Base-by-base conservation (phyloP, 768 basidiomycete species). In the Tylopilus plumbeoviolaceoides region DNA sequence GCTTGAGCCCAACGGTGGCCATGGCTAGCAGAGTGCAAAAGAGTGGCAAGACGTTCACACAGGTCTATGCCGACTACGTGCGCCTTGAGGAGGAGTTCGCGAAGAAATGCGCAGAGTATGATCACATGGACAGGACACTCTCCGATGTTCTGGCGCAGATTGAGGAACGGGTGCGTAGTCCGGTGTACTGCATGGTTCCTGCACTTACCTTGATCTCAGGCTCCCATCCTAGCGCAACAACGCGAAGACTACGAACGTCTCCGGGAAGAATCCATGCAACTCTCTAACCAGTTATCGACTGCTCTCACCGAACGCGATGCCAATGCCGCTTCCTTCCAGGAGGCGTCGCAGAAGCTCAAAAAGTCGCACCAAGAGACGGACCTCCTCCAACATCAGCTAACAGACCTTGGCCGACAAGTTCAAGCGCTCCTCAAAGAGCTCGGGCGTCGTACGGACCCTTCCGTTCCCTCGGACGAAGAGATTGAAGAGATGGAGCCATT, bases 21-120 rank as follows among this genome's bases (percentile, higher is more conserved):
- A 83, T 95, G 74, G 91, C 87, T 7, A 85, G 85, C 70, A 82
- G 78, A 56, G 81, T 86, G 20, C 92, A 94, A 72, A 84, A 82
- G 67, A 81, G 76, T 25, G 91, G 90, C 27, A 90, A 89, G 77
- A 89, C 89, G 1, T 95, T 95, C 72, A 95, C 95, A 0, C 90
- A 97, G 63, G 86, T 98, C 20, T 98, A 97, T 66, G 80, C 89
- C 15, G 92, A 97, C 64, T 91, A 91, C 59, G 84, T 95, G 33
- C 80, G 82, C 49, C 78, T 95, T 38, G 87, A 97, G 66, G 89
- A 90, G 23, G 89, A 93, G 28, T 84, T 84, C 50, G 79, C 82
- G 18, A 79, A 76, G 67, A 91, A 92, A 69, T 84, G 80, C 47
- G 77, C 83, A 5, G 95, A 98, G 72, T 89, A 87, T 53, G 84